Conservation (phyloP, 352 stramenopile genomes). For the Phytophthora hibernalis region DNA sequence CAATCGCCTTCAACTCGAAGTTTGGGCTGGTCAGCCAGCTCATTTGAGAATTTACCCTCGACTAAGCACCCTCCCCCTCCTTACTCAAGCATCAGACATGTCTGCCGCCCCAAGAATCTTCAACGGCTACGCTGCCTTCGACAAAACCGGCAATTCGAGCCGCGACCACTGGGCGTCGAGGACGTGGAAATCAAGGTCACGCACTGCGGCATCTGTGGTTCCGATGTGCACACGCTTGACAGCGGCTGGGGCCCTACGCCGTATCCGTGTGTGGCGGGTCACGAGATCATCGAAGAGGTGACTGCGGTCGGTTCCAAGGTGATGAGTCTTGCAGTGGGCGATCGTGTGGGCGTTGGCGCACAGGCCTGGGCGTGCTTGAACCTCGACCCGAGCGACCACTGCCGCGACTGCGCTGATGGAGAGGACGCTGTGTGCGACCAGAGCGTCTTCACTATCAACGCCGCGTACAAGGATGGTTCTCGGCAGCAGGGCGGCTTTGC, state of each 20-base stretch:
- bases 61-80: not conserved
- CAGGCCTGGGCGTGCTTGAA: not conserved
- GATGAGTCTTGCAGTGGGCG: not conserved
- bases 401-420: not conserved
- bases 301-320: not conserved
- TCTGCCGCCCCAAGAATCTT: not conserved
- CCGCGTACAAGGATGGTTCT: not conserved
- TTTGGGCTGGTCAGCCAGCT: not conserved
- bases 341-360: not conserved
- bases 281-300: not conserved
- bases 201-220: not conserved
- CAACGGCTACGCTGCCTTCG: not conserved
- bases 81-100: not conserved
- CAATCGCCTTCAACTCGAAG: not conserved
- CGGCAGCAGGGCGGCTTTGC: not conserved
- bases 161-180: not conserved
- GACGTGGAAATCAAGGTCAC: not conserved
- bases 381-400: not conserved
- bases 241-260: not conserved
- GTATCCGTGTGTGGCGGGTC: not conserved
- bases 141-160: not conserved
- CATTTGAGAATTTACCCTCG: not conserved
- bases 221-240: conserved; percentile 1
- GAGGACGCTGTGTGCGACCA: not conserved
- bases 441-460: not conserved